Conservation (phyloP, 208 protist species). For the Trichomonas tenax region DNA sequence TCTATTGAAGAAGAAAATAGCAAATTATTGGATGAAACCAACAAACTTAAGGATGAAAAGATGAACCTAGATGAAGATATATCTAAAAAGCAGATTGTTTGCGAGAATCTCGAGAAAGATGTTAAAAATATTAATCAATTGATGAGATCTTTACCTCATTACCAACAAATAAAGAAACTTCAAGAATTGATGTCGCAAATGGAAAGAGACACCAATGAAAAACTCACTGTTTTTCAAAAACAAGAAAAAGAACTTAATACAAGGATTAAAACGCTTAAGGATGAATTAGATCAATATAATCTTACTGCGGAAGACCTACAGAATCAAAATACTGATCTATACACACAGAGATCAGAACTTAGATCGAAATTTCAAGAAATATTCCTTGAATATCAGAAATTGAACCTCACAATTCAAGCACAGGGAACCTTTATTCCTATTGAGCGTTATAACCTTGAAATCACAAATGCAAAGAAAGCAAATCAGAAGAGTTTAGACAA, state of each 20-base stretch:
- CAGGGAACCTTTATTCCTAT: neutral
- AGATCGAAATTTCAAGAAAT: neutral
- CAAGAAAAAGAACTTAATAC: neutral
- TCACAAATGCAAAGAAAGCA: neutral
- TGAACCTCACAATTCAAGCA: neutral
- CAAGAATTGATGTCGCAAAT: neutral
- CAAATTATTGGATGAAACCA: neutral
- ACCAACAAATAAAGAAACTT: neutral
- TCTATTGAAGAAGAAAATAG: neutral
- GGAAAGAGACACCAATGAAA: neutral
- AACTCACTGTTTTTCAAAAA: neutral
- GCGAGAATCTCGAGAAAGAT: neutral
- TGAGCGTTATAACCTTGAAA: neutral
- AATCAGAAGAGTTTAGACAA: neutral
- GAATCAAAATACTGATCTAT: neutral
- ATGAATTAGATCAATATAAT: neutral
- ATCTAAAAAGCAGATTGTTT: neutral
- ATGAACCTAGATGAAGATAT: neutral
- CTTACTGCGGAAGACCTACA: neutral
- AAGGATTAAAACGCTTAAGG: neutral
- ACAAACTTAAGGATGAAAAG: neutral
- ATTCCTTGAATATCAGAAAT: neutral
- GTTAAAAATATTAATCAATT: neutral
- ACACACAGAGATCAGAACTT: neutral
- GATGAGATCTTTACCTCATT: neutral